These are phyloP conservation scores for Cytospora mali DNA, from an alignment of 2,329 filamentous ascomycete species.

Conservation along the genomic window DNA sequence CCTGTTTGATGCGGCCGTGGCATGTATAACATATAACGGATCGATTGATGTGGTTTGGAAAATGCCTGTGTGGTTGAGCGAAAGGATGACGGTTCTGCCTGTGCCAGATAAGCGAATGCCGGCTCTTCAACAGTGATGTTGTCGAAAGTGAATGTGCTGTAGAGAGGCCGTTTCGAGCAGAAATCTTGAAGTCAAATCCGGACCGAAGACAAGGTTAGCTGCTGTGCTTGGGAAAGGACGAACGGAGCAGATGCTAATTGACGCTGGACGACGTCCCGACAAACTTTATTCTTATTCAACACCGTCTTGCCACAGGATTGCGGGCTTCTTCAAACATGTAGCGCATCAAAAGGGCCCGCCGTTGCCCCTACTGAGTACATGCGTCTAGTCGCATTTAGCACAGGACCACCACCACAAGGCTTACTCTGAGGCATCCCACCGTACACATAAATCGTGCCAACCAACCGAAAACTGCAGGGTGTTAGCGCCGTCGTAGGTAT, in stretches of 20 bases:
- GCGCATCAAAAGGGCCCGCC: neutral
- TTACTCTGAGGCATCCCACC: no score
- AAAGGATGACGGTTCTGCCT: neutral
- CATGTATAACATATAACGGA: neutral
- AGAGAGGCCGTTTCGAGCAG: neutral
- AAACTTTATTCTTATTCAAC: neutral
- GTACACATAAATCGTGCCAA: neutral
- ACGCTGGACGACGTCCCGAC: neutral
- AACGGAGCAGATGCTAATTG: constrained; percentile 4
- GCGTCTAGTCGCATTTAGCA: neutral
- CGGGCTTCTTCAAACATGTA: neutral
- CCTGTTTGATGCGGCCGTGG: neutral
- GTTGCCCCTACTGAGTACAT: neutral
- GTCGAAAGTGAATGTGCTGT: neutral
- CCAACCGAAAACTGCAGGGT: neutral
- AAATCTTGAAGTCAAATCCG: neutral
- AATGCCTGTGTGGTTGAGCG: neutral
- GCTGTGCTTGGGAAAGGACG: constrained; percentile 10
- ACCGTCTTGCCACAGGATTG: neutral
- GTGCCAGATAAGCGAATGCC: neutral
- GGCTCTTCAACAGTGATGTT: neutral
- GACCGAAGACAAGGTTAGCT: neutral
- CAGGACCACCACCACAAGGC: no score
- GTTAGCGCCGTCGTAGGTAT: neutral
- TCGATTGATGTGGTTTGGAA: neutral